Evolutionary conservation across 768 basidiomycete species (phyloP).

Genomic region (Asterophora parasitica): DNA sequence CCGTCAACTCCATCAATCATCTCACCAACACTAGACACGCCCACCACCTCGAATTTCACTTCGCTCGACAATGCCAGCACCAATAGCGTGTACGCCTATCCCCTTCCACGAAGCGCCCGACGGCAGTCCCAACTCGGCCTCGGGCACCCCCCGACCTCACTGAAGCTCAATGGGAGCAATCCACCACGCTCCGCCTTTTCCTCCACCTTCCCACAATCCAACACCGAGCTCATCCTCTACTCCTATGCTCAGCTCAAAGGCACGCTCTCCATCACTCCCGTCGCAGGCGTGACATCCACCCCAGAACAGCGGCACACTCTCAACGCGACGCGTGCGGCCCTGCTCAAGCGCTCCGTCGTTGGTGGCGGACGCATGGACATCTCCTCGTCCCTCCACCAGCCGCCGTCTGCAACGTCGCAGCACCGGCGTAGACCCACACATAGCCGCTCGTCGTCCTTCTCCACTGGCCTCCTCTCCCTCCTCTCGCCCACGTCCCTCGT

Average conservation of each 20-base stretch:
- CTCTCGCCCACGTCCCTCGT: slow-evolving; percentile 35
- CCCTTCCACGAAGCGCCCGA: slow-evolving; percentile 26
- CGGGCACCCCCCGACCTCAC: slow-evolving; percentile 37
- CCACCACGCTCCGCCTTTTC: slow-evolving; percentile 37
- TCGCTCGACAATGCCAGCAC: slow-evolving; percentile 17
- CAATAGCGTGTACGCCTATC: slow-evolving; percentile 31
- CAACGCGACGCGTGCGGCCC: slow-evolving; percentile 41
- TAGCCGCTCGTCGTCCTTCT: slow-evolving; percentile 46
- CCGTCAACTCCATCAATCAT: slow-evolving; percentile 33
- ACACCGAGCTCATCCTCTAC: slow-evolving; percentile 72
- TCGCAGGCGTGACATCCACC: slow-evolving; percentile 30
- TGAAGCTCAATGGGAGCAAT: slow-evolving; percentile 14
- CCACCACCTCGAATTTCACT: slow-evolving; percentile 24
- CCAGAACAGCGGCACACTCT: slow-evolving; percentile 43
- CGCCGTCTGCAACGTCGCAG: slow-evolving; percentile 12
- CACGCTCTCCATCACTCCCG: slow-evolving; percentile 52
- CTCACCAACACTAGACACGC: slow-evolving; percentile 31
- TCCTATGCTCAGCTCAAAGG: slow-evolving; percentile 81
- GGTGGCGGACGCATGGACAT: slow-evolving; percentile 85
- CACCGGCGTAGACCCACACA: slow-evolving; percentile 33
- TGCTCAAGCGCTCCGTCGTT: slow-evolving; percentile 45
- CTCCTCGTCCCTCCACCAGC: slow-evolving; percentile 37
- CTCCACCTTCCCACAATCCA: slow-evolving; percentile 41
- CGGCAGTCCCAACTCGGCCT: slow-evolving; percentile 40
- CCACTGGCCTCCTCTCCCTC: slow-evolving; percentile 47